Percentiles rank a stretch among this genome's conserved stretches.
These are phyloP conservation scores for Nakazawaea wickerhamii DNA, from an alignment of 805 yeast species.

Conservation along the genomic window DNA sequence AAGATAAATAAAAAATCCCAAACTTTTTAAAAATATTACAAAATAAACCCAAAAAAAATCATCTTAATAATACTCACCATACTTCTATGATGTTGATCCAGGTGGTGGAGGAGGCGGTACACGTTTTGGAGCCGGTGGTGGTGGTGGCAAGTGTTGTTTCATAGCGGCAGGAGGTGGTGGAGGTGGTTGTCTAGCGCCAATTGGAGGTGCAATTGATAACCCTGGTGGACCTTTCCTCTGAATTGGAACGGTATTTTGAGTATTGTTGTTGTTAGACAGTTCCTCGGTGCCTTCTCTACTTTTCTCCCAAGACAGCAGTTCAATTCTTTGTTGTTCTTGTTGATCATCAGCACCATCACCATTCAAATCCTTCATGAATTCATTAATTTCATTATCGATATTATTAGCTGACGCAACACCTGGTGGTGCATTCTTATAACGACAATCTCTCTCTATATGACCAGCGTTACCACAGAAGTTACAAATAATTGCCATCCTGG, in stretches of 20 bases:
- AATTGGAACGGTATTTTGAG: neutral
- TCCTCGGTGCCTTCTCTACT: conserved; percentile 6
- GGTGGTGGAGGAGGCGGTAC: conserved; percentile 25
- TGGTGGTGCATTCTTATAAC: conserved; percentile 11
- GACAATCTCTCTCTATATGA: conserved; percentile 85
- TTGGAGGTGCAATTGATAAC: conserved; percentile 12
- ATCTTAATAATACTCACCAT: neutral
- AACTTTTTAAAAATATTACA: neutral
- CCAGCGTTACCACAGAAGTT: conserved; percentile 76
- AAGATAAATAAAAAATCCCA: neutral
- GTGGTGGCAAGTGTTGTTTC: conserved; percentile 9
- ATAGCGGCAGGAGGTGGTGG: conserved; percentile 21
- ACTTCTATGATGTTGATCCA: conserved; percentile 17
- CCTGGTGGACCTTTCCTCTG: conserved; percentile 20
- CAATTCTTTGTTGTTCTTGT: conserved; percentile 18
- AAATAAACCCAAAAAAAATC: neutral
- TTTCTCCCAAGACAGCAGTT: conserved; percentile 16
- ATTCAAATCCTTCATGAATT: conserved; percentile 44
- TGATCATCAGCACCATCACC: conserved; percentile 19
- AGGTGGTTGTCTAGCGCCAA: conserved; percentile 15
- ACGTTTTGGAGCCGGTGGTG: conserved; percentile 20
- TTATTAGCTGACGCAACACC: conserved; percentile 9
- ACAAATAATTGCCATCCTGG: conserved; percentile 52
- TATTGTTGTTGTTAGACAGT: neutral
- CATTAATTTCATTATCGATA: conserved; percentile 41